phyloP scores from a whole-genome alignment of 2,329 filamentous ascomycete species.

The Orbilia brochopaga region DNA sequence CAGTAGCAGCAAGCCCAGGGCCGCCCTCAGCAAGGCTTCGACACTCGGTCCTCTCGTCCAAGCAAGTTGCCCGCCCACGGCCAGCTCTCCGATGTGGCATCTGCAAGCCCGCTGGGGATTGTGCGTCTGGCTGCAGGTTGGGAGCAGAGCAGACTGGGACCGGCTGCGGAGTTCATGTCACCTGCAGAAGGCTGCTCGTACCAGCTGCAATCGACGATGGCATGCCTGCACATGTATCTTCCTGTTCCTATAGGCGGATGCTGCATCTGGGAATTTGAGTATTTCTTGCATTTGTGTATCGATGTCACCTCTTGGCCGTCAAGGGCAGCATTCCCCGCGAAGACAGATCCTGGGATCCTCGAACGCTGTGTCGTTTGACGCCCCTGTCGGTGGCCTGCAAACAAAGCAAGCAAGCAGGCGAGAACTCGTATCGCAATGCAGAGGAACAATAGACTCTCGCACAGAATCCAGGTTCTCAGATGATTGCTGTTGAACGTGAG shows the following conservation, averaged over 20 bases:
- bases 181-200: not conserved
- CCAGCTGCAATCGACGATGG: too few relatives aligned
- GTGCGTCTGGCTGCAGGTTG: not conserved
- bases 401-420: too few relatives aligned
- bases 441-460: too few relatives aligned
- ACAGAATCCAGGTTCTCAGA: not conserved
- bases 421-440: too few relatives aligned
- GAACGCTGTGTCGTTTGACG: too few relatives aligned
- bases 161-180: not conserved
- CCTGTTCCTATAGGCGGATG: not conserved
- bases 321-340: too few relatives aligned
- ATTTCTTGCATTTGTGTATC: conserved; percentile 8
- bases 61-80: conserved; percentile 4
- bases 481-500: not conserved
- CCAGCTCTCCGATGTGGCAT: conserved; percentile 2
- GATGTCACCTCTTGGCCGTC: conserved; percentile 13
- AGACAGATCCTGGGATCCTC: too few relatives aligned
- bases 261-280: conserved; percentile 4
- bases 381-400: too few relatives aligned
- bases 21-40: not conserved
- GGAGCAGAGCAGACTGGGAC: too few relatives aligned
- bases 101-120: conserved; percentile 5
- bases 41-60: conserved; percentile 13
- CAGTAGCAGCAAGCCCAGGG: conserved; percentile 17
- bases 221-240: not conserved